Percentiles rank a stretch among this genome's conserved stretches.
phyloP scores from a whole-genome alignment of 2,329 filamentous ascomycete species.

The Rhexocercosporidium sp. region DNA sequence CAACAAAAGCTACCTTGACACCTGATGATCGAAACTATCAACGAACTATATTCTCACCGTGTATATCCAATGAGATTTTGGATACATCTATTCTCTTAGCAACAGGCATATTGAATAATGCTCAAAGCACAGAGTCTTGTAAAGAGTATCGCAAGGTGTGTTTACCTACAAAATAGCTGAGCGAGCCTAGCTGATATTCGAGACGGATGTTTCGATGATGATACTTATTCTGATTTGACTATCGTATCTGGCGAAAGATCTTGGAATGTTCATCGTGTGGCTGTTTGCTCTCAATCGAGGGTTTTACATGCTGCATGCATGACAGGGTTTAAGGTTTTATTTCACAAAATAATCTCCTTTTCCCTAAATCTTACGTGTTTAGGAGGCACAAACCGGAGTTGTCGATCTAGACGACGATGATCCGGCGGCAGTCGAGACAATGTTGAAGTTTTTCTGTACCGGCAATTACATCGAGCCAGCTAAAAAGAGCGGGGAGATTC shows the following conservation, averaged over 20 bases:
- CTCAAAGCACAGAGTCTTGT: no score
- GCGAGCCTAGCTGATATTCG: slow-evolving; percentile 25
- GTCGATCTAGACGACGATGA: slow-evolving; percentile 28
- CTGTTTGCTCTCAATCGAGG: slow-evolving; percentile 26
- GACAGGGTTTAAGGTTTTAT: slow-evolving; percentile 22
- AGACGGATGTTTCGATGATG: slow-evolving; percentile 26
- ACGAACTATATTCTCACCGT: no score
- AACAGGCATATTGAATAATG: no score
- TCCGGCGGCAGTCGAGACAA: slow-evolving; percentile 24
- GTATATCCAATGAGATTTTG: no score
- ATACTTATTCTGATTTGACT: slow-evolving; percentile 25
- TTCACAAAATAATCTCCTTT: slow-evolving; percentile 13
- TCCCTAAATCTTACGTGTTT: slow-evolving; percentile 20
- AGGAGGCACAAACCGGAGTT: neutral
- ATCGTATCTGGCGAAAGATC: slow-evolving; percentile 25
- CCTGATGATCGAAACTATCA: no score
- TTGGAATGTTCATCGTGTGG: slow-evolving; percentile 29
- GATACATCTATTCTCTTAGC: no score
- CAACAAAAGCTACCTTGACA: no score
- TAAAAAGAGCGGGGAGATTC: slow-evolving; percentile 17
- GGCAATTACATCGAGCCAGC: slow-evolving; percentile 21
- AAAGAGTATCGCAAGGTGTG: no score
- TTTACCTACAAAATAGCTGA: no score
- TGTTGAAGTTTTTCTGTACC: slow-evolving; percentile 28
- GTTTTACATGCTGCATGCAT: slow-evolving; percentile 25